phyloP scores from a whole-genome alignment of 2,329 filamentous ascomycete genomes.

The Fusarium sp. region DNA sequence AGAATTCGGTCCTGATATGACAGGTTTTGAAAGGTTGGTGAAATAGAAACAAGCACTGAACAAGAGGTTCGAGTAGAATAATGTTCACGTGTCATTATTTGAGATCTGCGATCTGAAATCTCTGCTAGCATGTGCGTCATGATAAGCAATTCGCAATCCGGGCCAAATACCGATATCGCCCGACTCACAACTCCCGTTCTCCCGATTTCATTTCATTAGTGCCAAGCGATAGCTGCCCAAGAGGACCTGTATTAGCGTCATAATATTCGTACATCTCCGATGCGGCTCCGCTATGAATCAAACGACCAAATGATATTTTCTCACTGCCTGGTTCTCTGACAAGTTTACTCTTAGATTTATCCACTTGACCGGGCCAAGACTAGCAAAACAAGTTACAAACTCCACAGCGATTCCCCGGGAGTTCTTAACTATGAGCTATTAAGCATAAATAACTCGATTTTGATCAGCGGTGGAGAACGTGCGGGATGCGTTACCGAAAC shows the following conservation, averaged over 20 bases:
- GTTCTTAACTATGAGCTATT: constrained; percentile 31
- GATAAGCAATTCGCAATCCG: neutral
- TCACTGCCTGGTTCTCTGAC: neutral
- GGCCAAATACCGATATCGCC: constrained; percentile 13
- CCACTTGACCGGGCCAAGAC: constrained; percentile 14
- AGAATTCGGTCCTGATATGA: neutral
- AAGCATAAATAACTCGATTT: constrained; percentile 22
- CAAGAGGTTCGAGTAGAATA: neutral
- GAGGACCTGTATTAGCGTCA: neutral
- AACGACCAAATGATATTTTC: constrained; percentile 1
- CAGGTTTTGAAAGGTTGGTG: neutral
- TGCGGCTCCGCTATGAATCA: constrained; percentile 16
- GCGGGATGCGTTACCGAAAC: constrained; percentile 1
- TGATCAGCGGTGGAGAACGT: constrained; percentile 20
- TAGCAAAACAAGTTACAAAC: neutral
- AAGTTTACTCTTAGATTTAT: constrained; percentile 7
- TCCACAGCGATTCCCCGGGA: constrained; percentile 1
- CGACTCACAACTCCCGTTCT: neutral
- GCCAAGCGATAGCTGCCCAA: neutral
- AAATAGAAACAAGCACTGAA: neutral
- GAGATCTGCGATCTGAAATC: neutral
- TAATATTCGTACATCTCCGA: constrained; percentile 21
- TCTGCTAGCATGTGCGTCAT: neutral
- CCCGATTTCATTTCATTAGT: neutral
- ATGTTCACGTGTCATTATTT: no score